phyloP scores from a whole-genome alignment of 2,329 filamentous ascomycete species.

The Neocatenulostroma microsporum region DNA sequence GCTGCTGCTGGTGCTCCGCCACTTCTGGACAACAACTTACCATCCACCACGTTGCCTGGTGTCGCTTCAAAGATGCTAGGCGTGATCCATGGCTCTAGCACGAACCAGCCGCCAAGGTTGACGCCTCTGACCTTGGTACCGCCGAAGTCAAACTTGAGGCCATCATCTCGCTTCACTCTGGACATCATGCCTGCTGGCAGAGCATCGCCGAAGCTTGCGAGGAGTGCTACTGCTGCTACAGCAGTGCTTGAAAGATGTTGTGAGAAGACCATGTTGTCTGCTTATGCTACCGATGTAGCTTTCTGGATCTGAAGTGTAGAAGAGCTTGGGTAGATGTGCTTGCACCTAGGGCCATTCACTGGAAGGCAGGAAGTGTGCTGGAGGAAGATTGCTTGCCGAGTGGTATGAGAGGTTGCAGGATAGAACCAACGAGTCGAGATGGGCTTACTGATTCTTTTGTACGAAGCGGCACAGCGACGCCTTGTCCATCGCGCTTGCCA shows the following conservation, averaged over 20 bases:
- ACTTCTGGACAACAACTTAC: no score
- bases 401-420: neutral
- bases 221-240: slow-evolving; percentile 18
- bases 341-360: slow-evolving; percentile 5
- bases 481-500: neutral
- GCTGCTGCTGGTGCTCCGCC: no score
- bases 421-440: neutral
- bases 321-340: neutral
- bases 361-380: slow-evolving; percentile 1
- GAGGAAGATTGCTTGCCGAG: neutral
- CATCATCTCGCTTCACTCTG: slow-evolving; percentile 13
- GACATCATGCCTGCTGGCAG: slow-evolving; percentile 17
- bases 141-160: slow-evolving; percentile 46
- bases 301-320: neutral
- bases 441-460: neutral
- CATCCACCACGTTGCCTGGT: slow-evolving; percentile 47
- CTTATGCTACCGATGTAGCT: slow-evolving; percentile 6
- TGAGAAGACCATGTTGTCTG: slow-evolving; percentile 16
- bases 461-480: neutral
- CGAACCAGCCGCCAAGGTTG: slow-evolving; percentile 32
- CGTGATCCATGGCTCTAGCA: slow-evolving; percentile 33
- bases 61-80: slow-evolving; percentile 30
- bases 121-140: slow-evolving; percentile 29
- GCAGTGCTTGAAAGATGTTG: slow-evolving; percentile 9
- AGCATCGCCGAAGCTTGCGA: slow-evolving; percentile 17